Evolutionary conservation across 129 eudicot species (phyloP), one percentile per base, ranked within the genome.

Genomic region (Calendula officinalis): DNA sequence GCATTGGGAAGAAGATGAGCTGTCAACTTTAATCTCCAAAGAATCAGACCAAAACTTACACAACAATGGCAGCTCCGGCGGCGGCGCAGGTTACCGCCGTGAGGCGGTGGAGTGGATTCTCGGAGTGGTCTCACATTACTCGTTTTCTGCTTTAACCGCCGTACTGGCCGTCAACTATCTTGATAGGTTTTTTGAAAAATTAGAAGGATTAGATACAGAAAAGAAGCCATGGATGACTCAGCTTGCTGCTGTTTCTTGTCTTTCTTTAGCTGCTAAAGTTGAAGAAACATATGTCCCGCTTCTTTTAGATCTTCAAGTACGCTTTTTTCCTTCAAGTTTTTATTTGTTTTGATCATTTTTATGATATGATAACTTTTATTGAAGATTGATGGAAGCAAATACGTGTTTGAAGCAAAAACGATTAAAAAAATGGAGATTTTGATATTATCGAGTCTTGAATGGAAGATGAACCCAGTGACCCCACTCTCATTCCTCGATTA

Each of bases 381-480:
- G 0, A 58, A 90, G 97, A 83, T 86, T 81, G 97, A 90, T 72
- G 95, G 89, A 55, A 72, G 83, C 59, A 75, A 62, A 60, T 86
- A 81, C 46, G 79, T 89, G 10, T 89, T 86, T 42, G 88, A 86
- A 79, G 80, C 89, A 0, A 90, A 86, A 70, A 86, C 95, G 1
- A 81, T 90, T 40, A 95, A 86, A 58, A 90, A 81, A 73, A 90
- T 90, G 97, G 97, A 90, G 83, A 67, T 90, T 39, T 38, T 90
- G 72, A 63, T 86, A 17, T 75, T 90, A 8, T 78, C 95, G n/a
- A 83, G 78, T 33, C 96, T 89, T 11, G 30, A 82, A 62, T 86
- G 97, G 97, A 84, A 69, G 91, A 90, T 90, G 95, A 86, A 81
- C 49, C 95, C 95, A 4, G 91, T 90, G 9, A 90, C 95, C 11